Evolutionary conservation across 1,139 yeast species (phyloP), one percentile per base, ranked within the genome.

Genomic region (Saccharomyces hybrid): DNA sequence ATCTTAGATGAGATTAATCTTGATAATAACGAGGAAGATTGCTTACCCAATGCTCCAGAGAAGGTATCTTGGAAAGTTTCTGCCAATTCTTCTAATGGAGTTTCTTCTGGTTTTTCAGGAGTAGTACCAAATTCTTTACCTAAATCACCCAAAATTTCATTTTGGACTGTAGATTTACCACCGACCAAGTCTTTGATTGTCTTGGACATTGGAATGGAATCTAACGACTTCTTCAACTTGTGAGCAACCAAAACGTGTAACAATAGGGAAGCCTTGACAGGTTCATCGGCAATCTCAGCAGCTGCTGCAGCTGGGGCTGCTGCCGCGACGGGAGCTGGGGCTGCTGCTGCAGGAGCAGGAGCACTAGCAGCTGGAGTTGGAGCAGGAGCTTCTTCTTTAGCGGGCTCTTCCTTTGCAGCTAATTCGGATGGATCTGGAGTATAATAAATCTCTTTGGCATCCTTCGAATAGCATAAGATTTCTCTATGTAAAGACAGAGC

Each of bases 91-190:
- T 83, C 89, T 67, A 93, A 81, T 61, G 99, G 98, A 52, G 96
- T 88, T 69, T 93, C 99, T 76, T 93, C 99, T 59, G 99, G 98
- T 75, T 93, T 93, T 75, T 93, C 99, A 49, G 99, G 99, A 53
- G 98, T 90, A 52, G 95, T 77, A 64, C 98, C 98, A 68, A 93
- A 93, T 75, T 93, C 99, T 74, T 93, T 93, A 70, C 98, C 97
- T 68, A 93, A 81, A 70, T 93, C 99, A 79, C 99, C 99, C 66
- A 93, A 81, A 64, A 93, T 93, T 78, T 93, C 99, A 73, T 93
- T 93, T 76, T 93, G 99, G 51, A 93, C 95, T 42, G 99, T 93
- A 29, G 99, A 93, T 73, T 93, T 93, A 77, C 99, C 99, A 67
- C 96, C 96, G 60, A 93, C 99, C 67, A 93, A 80, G 70, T 93